Conservation (phyloP, 306 rosid genomes). For the Cucumis melo region DNA sequence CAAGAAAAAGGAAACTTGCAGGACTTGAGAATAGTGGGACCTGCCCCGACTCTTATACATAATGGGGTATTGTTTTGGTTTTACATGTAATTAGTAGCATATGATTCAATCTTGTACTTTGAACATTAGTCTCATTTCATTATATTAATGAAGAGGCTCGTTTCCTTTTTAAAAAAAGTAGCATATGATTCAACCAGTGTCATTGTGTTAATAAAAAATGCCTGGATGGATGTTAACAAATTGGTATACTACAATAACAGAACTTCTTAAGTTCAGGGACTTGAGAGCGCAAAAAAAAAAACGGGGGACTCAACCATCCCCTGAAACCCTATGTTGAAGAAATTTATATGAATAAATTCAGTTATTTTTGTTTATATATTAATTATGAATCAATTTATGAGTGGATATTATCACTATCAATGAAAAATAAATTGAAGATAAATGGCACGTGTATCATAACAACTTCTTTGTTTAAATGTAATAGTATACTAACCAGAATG, state of each 20-base stretch:
- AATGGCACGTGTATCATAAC: neutral
- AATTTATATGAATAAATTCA: neutral
- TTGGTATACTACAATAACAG: too few relatives aligned
- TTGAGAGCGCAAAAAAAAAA: too few relatives aligned
- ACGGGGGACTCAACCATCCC: too few relatives aligned
- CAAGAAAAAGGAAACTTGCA: neutral
- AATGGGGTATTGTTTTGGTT: neutral
- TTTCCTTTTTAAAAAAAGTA: too few relatives aligned
- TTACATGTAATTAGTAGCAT: neutral
- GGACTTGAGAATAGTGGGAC: neutral
- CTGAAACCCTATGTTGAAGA: too few relatives aligned
- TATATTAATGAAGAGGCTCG: too few relatives aligned
- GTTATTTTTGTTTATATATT: neutral
- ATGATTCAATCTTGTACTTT: neutral
- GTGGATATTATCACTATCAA: neutral
- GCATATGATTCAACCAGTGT: neutral
- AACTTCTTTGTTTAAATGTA: neutral
- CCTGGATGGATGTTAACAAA: too few relatives aligned
- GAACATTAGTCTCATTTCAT: too few relatives aligned
- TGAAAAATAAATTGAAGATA: neutral
- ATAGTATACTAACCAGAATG: conserved; percentile 61
- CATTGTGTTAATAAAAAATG: too few relatives aligned
- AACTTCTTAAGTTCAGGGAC: too few relatives aligned
- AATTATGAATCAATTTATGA: neutral
- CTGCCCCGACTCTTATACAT: neutral